Evolutionary conservation across 2,329 filamentous ascomycete species (phyloP), one percentile per base, ranked within the genome.

Genomic region (Phaeosphaeria sp.): DNA sequence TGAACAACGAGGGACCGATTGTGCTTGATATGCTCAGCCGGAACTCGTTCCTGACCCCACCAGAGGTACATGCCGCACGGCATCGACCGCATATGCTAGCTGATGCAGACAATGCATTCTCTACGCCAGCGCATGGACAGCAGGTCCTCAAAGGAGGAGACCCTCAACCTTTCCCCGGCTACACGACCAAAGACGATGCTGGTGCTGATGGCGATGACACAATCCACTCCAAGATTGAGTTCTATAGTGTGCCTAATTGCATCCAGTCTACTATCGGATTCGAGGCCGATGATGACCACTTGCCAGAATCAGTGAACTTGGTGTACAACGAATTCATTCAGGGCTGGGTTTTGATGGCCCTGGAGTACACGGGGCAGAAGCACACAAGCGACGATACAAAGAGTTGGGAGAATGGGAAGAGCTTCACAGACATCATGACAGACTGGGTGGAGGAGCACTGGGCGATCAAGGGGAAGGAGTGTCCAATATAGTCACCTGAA

Each of bases 241-340:
- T 91, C 73, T 94, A 93, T 77, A 76, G 80, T 1, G 86, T 94
- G 5, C 94, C 95, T 6, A 97, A 97, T 76, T 92, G 89, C 74
- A 86, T 99, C 56, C 90, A 94, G 74, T 81, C 89, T 0, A 79
- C 86, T 56, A 84, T 90, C 65, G 81, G 77, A 1, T 90, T 96
- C 67, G 60, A 72, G 11, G 13, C 43, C 9, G 65, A 63, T 1
- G 63, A 73, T 7, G 79, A 74, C 0, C 71, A 69, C 11, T 80
- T 85, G 17, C 91, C 92, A 0, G 86, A 90, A 52, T 89, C 78
- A 0, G 92, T 99, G 0, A 94, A 98, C 74, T 75, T 99, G 7
- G 88, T 97, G 15, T 99, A 96, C 72, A 86, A 96, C 56, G 93
- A 96, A 73, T 99, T 97, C 75, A 88, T 98, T 36, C 85, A 95